Evolutionary conservation across 2,329 filamentous ascomycete genomes (phyloP).

Genomic region (Clonostachys rhizophaga): DNA sequence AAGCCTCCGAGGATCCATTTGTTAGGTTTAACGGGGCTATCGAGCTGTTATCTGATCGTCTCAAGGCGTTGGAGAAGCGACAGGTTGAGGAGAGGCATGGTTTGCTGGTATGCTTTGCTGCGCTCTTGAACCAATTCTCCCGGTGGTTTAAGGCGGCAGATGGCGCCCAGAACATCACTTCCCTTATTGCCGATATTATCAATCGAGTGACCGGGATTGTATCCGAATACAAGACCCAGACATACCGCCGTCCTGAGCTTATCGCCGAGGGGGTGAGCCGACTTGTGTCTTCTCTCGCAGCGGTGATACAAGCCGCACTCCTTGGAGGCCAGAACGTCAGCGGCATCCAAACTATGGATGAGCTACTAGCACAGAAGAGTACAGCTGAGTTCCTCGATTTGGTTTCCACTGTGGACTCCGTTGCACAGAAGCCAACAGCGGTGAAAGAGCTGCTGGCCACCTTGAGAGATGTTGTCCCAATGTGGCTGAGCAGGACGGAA

Average conservation of each 20-base stretch:
- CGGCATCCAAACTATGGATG: neutral
- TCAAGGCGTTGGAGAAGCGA: conserved; percentile 40
- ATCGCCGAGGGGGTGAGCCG: conserved; percentile 56
- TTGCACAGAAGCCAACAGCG: neutral
- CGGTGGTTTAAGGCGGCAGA: conserved; percentile 1
- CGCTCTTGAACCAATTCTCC: conserved; percentile 46
- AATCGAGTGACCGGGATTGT: conserved; percentile 26
- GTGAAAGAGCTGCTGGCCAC: conserved; percentile 13
- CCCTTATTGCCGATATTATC: conserved; percentile 20
- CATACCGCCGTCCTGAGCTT: conserved; percentile 57
- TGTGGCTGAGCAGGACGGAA: conserved; percentile 46
- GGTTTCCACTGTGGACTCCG: no score
- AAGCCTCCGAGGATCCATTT: conserved; percentile 8
- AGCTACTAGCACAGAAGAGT: no score
- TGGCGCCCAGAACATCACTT: neutral
- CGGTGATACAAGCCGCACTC: conserved; percentile 35
- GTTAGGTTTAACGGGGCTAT: conserved; percentile 25
- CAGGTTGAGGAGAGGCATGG: conserved; percentile 70
- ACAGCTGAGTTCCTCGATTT: no score
- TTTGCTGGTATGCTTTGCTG: conserved; percentile 56
- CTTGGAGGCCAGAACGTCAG: conserved; percentile 4
- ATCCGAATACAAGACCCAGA: conserved; percentile 29
- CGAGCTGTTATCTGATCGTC: conserved; percentile 32
- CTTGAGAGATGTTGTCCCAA: conserved; percentile 26
- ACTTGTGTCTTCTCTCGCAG: conserved; percentile 49